A percentile compares a stretch with the other conserved stretches of the same genome.
Conservation (phyloP, 1,284 basidiomycete genomes). For the Papiliotrema laurentii region DNA sequence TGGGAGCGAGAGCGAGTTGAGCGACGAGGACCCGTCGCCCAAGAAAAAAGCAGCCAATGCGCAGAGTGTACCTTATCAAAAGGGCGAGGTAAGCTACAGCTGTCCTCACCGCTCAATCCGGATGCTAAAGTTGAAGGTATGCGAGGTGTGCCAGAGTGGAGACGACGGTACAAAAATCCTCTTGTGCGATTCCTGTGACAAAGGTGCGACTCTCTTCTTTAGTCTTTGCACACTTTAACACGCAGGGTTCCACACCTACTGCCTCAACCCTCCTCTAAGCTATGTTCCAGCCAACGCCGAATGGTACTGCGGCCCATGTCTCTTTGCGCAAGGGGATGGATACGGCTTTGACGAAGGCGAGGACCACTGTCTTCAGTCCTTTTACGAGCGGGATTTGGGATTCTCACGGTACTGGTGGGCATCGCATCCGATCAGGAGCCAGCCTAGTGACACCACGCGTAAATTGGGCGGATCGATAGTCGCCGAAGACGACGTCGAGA, state of each 20-base stretch:
- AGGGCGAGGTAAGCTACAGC: slow-evolving; percentile 40
- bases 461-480: slow-evolving; percentile 62
- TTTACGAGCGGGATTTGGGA: slow-evolving; percentile 82
- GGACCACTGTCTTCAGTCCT: slow-evolving; percentile 86
- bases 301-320: slow-evolving; percentile 94
- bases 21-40: slow-evolving; percentile 31
- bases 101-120: slow-evolving; percentile 1
- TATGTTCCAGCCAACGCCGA: slow-evolving; percentile 78
- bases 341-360: slow-evolving; percentile 99
- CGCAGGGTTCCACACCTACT: slow-evolving; percentile 91
- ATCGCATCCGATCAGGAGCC: slow-evolving; percentile 54
- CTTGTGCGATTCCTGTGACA: slow-evolving; percentile 94
- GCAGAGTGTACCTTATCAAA: slow-evolving; percentile 30
- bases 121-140: slow-evolving; percentile 55
- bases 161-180: slow-evolving; percentile 86
- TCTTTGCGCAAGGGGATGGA: slow-evolving; percentile 91
- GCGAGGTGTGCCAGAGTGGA: slow-evolving; percentile 86
- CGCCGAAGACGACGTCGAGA: slow-evolving; percentile 85
- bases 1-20: slow-evolving; percentile 40
- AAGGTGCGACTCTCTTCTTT: slow-evolving; percentile 58
- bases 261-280: slow-evolving; percentile 82
- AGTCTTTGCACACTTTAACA: not conserved
- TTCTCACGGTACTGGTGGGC: slow-evolving; percentile 88
- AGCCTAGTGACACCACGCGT: slow-evolving; percentile 14
- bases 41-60: slow-evolving; percentile 1